Evolutionary conservation across 1,284 basidiomycete species (phyloP).

Genomic region (Heterobasidion occidentale): DNA sequence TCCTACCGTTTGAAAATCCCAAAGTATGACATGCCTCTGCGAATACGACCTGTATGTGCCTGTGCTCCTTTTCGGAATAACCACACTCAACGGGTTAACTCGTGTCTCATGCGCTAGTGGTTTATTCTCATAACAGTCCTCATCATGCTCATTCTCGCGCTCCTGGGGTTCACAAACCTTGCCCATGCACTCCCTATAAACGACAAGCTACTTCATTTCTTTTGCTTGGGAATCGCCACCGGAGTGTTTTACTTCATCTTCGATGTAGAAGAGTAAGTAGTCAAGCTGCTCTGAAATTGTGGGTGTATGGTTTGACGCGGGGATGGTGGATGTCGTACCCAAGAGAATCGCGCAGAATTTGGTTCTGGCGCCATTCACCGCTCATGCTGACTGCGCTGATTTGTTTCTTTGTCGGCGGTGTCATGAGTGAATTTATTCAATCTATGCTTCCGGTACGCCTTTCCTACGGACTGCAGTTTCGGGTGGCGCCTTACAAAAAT

Average conservation of each 20-base stretch:
- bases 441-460: constrained; percentile 64
- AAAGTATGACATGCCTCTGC: constrained; percentile 62
- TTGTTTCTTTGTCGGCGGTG: constrained; percentile 75
- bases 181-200: constrained; percentile 61
- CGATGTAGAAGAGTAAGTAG: constrained; percentile 75
- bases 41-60: constrained; percentile 58
- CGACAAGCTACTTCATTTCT: constrained; percentile 80
- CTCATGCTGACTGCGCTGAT: constrained; percentile 60
- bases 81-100: constrained; percentile 3
- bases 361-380: constrained; percentile 78
- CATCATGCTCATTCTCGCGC: constrained; percentile 58
- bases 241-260: constrained; percentile 82
- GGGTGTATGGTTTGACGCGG: background rate
- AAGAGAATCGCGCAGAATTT: constrained; percentile 67
- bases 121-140: constrained; percentile 59
- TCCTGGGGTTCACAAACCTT: constrained; percentile 70
- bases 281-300: background rate
- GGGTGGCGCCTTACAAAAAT: background rate
- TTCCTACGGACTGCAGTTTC: background rate
- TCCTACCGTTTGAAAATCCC: constrained; percentile 49
- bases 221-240: constrained; percentile 74
- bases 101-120: constrained; percentile 40
- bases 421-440: constrained; percentile 84
- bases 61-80: constrained; percentile 3
- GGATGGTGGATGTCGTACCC: background rate